Evolutionary conservation across 2,329 filamentous ascomycete species (phyloP).

Genomic region (Drechslerella coelobrocha): DNA sequence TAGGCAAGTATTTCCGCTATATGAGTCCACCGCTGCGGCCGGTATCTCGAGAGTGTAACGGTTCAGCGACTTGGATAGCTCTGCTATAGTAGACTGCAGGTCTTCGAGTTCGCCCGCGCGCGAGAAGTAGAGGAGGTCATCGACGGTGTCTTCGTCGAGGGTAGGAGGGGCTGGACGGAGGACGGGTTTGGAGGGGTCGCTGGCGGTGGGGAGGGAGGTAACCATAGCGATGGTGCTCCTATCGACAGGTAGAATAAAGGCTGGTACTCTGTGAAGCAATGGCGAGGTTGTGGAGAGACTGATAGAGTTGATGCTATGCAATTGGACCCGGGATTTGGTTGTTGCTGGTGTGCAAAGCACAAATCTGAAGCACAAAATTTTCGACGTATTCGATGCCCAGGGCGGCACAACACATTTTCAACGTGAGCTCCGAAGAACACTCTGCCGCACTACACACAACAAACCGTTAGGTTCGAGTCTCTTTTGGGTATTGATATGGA

Average conservation of each 20-base stretch:
- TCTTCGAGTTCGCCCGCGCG: slow-evolving; percentile 78
- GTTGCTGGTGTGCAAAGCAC: too few species aligned
- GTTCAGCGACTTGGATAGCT: slow-evolving; percentile 59
- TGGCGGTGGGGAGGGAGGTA: slow-evolving; percentile 13
- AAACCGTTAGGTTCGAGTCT: too few species aligned
- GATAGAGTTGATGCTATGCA: background rate
- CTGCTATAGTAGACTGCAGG: slow-evolving; percentile 63
- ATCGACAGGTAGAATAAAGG: background rate
- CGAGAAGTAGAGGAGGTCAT: slow-evolving; percentile 88
- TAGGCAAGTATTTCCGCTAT: slow-evolving; percentile 77
- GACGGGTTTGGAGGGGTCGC: slow-evolving; percentile 20
- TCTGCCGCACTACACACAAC: too few species aligned
- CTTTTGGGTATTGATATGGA: too few species aligned
- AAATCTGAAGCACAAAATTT: too few species aligned
- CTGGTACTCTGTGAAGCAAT: background rate
- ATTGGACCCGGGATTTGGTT: background rate
- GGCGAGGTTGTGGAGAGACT: too few species aligned
- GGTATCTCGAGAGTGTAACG: slow-evolving; percentile 70
- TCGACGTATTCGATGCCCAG: too few species aligned
- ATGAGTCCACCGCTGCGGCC: slow-evolving; percentile 72
- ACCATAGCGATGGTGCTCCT: background rate
- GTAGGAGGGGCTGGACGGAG: slow-evolving; percentile 55
- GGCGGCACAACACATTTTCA: too few species aligned
- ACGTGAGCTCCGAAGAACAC: slow-evolving; percentile 1
- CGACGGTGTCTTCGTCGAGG: slow-evolving; percentile 78